These are phyloP conservation scores for Pharnaceum exiguum DNA, from an alignment of 148 eudicot genomes.

Conservation along the genomic window DNA sequence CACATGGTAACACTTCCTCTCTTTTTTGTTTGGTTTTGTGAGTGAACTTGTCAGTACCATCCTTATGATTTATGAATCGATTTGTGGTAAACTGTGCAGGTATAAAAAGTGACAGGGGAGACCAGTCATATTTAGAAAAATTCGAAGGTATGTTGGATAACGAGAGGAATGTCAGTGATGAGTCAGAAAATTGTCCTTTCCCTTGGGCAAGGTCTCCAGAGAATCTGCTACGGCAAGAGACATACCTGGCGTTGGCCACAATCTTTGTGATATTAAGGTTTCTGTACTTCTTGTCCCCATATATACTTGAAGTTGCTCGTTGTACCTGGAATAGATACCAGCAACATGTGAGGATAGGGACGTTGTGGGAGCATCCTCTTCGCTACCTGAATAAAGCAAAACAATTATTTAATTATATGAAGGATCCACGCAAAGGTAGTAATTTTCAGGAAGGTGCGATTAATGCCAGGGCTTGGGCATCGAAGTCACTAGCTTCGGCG, in stretches of 20 bases:
- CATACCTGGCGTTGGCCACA: conserved; percentile 80
- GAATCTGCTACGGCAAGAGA: conserved; percentile 68
- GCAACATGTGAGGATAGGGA: conserved; percentile 40
- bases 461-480: conserved; percentile 88
- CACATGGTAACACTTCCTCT: too few relatives aligned
- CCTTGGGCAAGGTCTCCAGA: conserved; percentile 92
- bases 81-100: conserved; percentile 27
- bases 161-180: conserved; percentile 21
- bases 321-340: conserved; percentile 52
- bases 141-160: conserved; percentile 30
- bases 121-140: conserved; percentile 38
- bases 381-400: conserved; percentile 50
- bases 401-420: conserved; percentile 45
- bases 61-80: background rate
- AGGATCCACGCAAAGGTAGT: conserved; percentile 67
- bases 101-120: conserved; percentile 35
- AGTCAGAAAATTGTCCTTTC: conserved; percentile 71
- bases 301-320: conserved; percentile 29
- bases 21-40: background rate
- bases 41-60: background rate
- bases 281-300: conserved; percentile 45
- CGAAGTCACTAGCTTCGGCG: conserved; percentile 78
- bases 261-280: conserved; percentile 64
- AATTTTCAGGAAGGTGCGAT: conserved; percentile 84
- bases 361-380: conserved; percentile 70